Conservation (phyloP, 2,329 filamentous ascomycete species). For the Trichoderma koningiopsis region DNA sequence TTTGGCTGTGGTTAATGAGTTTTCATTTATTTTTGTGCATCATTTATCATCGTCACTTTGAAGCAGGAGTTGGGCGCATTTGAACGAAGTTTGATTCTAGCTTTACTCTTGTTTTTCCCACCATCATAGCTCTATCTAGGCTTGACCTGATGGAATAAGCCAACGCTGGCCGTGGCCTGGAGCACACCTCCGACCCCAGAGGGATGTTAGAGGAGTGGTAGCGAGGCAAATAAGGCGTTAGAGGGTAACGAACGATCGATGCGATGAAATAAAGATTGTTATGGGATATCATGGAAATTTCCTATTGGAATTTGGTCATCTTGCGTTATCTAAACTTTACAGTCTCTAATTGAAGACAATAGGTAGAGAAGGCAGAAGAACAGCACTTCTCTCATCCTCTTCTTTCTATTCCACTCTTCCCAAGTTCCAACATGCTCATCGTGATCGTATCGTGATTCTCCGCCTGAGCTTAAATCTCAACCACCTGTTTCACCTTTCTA, state of each 20-base stretch:
- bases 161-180: conserved; percentile 6
- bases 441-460: not conserved
- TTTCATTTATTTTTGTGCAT: not conserved
- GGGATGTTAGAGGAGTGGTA: not conserved
- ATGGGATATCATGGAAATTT: conserved; percentile 5
- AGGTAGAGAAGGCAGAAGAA: not conserved
- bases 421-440: not conserved
- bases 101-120: not conserved
- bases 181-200: not conserved
- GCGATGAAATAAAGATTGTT: conserved; percentile 3
- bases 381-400: not conserved
- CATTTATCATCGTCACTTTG: not conserved
- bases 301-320: not conserved
- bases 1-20: not conserved
- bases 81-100: not conserved
- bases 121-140: not conserved
- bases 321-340: not conserved
- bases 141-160: not conserved
- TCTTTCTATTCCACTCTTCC: not conserved
- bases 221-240: not conserved
- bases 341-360: not conserved
- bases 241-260: not conserved
- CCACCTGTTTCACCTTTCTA: conserved; percentile 59
- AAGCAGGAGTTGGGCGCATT: conserved; percentile 15
- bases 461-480: conserved; percentile 38